Evolutionary conservation across 2,329 filamentous ascomycete genomes (phyloP).

Genomic region (Apiospora saccharicola): DNA sequence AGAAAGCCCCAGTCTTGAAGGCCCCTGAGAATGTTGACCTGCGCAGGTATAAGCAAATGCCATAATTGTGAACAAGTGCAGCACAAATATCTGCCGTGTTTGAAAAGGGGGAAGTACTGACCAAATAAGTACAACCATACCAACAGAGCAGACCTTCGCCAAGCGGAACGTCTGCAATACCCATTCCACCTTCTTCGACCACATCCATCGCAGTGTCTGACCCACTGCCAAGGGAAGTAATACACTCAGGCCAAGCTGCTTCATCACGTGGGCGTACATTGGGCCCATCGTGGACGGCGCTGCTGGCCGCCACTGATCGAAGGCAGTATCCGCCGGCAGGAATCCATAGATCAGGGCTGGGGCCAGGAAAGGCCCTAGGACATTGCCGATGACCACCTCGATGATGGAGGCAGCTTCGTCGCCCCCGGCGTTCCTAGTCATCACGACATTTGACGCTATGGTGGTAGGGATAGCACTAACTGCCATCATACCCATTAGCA

Average conservation of each 20-base stretch:
- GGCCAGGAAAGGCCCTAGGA: slow-evolving; percentile 72
- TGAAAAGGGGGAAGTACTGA: slow-evolving; percentile 36
- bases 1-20: slow-evolving; percentile 70
- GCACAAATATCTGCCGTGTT: too few species aligned
- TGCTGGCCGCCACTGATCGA: slow-evolving; percentile 62
- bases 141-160: slow-evolving; percentile 56
- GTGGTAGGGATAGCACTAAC: slow-evolving; percentile 75
- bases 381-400: slow-evolving; percentile 74
- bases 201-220: slow-evolving; percentile 62
- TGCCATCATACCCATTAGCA: slow-evolving; percentile 73
- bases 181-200: slow-evolving; percentile 59
- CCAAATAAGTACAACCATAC: slow-evolving; percentile 57
- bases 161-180: slow-evolving; percentile 61
- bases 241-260: slow-evolving; percentile 72
- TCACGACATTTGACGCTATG: slow-evolving; percentile 76
- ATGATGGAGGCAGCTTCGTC: slow-evolving; percentile 72
- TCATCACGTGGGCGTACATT: slow-evolving; percentile 73
- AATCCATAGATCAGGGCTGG: slow-evolving; percentile 70
- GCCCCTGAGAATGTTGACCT: slow-evolving; percentile 74
- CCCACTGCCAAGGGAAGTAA: slow-evolving; percentile 70
- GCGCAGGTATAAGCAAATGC: slow-evolving; percentile 32
- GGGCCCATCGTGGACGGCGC: slow-evolving; percentile 59
- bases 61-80: not conserved
- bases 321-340: slow-evolving; percentile 60
- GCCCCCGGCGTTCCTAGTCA: slow-evolving; percentile 73